Evolutionary conservation across 1,139 yeast species (phyloP).

Genomic region (Debaryomycetaceae sp.): DNA sequence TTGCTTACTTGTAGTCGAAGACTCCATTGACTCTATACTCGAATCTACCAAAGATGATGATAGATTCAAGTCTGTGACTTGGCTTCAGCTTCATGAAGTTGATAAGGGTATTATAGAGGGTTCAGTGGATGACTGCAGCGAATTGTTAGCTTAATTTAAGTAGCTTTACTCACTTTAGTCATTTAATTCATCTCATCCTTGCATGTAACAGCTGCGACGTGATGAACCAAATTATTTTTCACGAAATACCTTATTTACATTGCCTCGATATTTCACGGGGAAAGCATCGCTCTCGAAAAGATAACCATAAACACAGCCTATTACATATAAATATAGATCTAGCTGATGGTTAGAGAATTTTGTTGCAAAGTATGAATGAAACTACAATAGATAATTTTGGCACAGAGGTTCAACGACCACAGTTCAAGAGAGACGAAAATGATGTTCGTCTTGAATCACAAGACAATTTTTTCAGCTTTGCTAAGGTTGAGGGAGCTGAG

Average conservation of each 20-base stretch:
- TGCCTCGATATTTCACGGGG: no score
- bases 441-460: not conserved
- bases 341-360: no score
- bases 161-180: not conserved
- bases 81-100: constrained; percentile 66
- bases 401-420: no score
- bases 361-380: no score
- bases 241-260: not conserved
- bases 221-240: constrained; percentile 1
- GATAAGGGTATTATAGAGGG: constrained; percentile 50
- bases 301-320: no score
- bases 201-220: not conserved
- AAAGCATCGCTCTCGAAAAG: no score
- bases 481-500: constrained; percentile 2
- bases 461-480: constrained; percentile 6
- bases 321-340: no score
- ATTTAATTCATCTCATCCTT: not conserved
- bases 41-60: constrained; percentile 22
- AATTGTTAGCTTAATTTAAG: not conserved
- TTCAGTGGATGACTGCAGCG: constrained; percentile 24
- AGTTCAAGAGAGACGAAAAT: not conserved
- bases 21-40: constrained; percentile 37
- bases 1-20: constrained; percentile 59
- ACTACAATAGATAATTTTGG: no score
- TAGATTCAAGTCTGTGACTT: constrained; percentile 45